Evolutionary conservation across 2,329 filamentous ascomycete genomes (phyloP), one percentile per base, ranked within the genome.

Genomic region (Exophiala oligosperma): DNA sequence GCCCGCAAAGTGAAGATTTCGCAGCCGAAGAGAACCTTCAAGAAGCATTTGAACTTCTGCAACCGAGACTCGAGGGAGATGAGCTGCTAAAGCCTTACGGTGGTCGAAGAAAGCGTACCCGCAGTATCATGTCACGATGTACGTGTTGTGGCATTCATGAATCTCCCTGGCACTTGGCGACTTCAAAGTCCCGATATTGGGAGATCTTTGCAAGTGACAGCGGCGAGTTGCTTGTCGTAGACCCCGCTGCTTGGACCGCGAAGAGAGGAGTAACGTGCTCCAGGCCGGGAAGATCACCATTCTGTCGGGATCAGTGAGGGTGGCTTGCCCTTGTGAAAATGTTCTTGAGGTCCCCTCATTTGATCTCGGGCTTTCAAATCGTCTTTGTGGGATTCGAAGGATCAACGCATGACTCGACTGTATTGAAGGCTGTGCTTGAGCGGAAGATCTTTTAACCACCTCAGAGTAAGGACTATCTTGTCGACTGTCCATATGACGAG

Each of bases 141-240:
- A 77, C 56, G 66, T 76, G 0, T 66, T 80, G 1, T 78, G 78
- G 70, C 71, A 78, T 56, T 58, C 79, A 1, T 77, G 76, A 54
- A 69, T 79, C 3, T 99, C 94, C 43, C 91, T 86, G 24, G 97
- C 91, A 1, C 91, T 89, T 46, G 88, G 87, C 2, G 86, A 83
- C 56, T 86, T 84, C 58, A 83, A 83, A 23, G 84, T 76, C 9
- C 83, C 76, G 40, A 77, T 76, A 9, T 82, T 99, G 94, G 64
- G 96, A 96, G 37, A 99, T 99, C 74, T 99, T 99, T 23, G 94
- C 94, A 41, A 99, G 78, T 0, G 94, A 99, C 1, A 99, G 81
- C 17, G 99, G 79, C 0, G 93, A 95, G 71, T 99, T 99, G 73
- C 94, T 97, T 0, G 92, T 97, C 0, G 92, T 97, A 11, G 92